phyloP scores from a whole-genome alignment of 2,329 filamentous ascomycete species.

The Alternaria incomplexa region DNA sequence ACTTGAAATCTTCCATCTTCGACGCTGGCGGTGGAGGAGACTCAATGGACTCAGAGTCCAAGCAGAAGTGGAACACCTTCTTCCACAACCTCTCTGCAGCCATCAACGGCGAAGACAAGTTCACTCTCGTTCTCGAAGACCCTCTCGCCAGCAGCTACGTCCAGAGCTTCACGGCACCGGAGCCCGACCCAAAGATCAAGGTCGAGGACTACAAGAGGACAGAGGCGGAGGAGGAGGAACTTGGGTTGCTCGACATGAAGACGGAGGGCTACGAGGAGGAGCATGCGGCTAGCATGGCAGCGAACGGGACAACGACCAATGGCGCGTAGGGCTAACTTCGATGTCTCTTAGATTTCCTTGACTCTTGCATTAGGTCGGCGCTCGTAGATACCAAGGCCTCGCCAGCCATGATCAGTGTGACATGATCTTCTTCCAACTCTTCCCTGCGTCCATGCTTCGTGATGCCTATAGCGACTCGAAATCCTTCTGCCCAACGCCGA shows the following conservation, averaged over 20 bases:
- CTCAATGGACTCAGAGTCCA: slow-evolving; percentile 71
- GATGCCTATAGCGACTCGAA: not conserved
- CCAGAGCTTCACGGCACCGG: slow-evolving; percentile 79
- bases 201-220: slow-evolving; percentile 85
- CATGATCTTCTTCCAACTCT: slow-evolving; percentile 3
- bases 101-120: slow-evolving; percentile 79
- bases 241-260: slow-evolving; percentile 93
- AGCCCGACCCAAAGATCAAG: slow-evolving; percentile 83
- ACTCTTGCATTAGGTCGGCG: slow-evolving; percentile 33
- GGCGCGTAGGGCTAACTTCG: slow-evolving; percentile 14
- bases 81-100: slow-evolving; percentile 78
- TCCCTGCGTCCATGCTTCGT: not conserved
- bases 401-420: slow-evolving; percentile 35
- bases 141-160: slow-evolving; percentile 93
- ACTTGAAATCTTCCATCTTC: slow-evolving; percentile 88
- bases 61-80: slow-evolving; percentile 78
- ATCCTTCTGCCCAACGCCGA: not conserved
- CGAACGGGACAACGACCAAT: slow-evolving; percentile 30
- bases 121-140: slow-evolving; percentile 83
- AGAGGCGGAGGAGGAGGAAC: slow-evolving; percentile 89
- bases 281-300: slow-evolving; percentile 23
- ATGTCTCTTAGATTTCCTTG: slow-evolving; percentile 23
- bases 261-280: slow-evolving; percentile 78
- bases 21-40: slow-evolving; percentile 79
- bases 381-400: slow-evolving; percentile 45